Evolutionary conservation across 108 stramenopile genomes (phyloP), one percentile per base, ranked within the genome.

Genomic region (Schizochytrium sp.): DNA sequence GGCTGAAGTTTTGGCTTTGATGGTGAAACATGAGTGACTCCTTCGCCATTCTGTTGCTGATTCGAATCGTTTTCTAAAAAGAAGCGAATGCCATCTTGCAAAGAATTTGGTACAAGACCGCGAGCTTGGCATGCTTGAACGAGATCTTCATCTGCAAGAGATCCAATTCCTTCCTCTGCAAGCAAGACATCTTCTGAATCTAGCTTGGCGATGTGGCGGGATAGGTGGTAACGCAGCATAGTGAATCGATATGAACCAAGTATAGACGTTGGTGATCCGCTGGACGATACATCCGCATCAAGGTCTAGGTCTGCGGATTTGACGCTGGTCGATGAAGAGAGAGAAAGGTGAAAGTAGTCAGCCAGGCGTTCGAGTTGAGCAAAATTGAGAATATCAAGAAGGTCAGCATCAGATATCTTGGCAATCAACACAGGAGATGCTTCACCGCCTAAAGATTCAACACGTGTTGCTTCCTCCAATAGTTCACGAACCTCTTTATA

Each of bases 341-440:
- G 64, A 8, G 2, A 44, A 1, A 69, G 64, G n/a, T 83, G 19
- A 42, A 83, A 83, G 76, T 83, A 83, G 13, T 17, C 5, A 5
- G 50, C 76, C 28, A 83, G 12, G 17, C n/a, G 47, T 38, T 49
- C 47, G 15, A 83, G 47, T 28, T 83, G 76, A 17, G 10, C 28
- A 7, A 83, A 0, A 83, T 83, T 83, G 53, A 83, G 76, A 13
- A 83, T 55, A 40, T 83, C 76, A 50, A 83, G 76, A 13, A 83
- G 76, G 28, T 83, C 76, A 7, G 47, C 76, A 53, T 83, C 76
- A 47, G 76, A 83, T n/a, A 83, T 55, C 53, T 13, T 55, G 17
- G 76, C 15, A n/a, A 55, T 55, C 0, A 47, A 5, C 76, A 83
- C 13, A 8, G 50, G 76, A 17, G 53, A 55, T 1, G 50, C 28